Base-by-base conservation (phyloP, 371 early-diverging fungal species). In the Aphelidium insulamus region DNA sequence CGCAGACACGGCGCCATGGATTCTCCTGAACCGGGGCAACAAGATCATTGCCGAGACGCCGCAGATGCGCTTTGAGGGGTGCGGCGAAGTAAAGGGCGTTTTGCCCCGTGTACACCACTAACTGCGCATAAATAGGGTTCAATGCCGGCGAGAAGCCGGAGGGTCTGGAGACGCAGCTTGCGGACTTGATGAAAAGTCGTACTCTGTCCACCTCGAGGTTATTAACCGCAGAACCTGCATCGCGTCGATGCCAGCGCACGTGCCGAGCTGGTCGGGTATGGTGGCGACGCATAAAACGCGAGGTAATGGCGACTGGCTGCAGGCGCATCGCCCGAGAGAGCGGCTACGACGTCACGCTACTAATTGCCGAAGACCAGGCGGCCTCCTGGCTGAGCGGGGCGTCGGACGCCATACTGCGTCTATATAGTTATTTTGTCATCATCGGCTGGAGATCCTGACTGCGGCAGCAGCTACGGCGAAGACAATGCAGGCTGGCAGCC, bases 211-310 rank as follows among this genome's bases (percentile, higher is more conserved):
- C 40, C 46, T 80, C 23, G 49, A 47, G 21, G 54, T 95, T 30
- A 85, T 87, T 2, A 70, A 90, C 36, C 53, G 54, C 28, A 77
- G 85, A 77, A 52, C 54, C 32, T 87, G 91, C 57, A 82, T 54
- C 50, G 40, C n/a, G n/a, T n/a, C n/a, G n/a, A n/a, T n/a, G n/a
- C n/a, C n/a, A 86, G 91, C 57, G 81, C 54, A 49, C n/a, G n/a
- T n/a, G 40, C 50, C 21, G 77, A 95, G 44, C 65, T 87, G 15
- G 50, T 61, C 21, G 32, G 40, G 22, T 81, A 77, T 46, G 92
- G 90, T 0, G 92, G 88, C 33, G 41, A 61, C 14, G 63, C 28
- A 52, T 95, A 31, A 46, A 56, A 46, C 65, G 77, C 39, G 83
- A 77, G 39, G 76, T 38, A 90, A 87, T 48, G 78, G 75, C 19